These are phyloP conservation scores for Microascus cirrosus DNA, from an alignment of 2,329 filamentous ascomycete species.

Conservation along the genomic window DNA sequence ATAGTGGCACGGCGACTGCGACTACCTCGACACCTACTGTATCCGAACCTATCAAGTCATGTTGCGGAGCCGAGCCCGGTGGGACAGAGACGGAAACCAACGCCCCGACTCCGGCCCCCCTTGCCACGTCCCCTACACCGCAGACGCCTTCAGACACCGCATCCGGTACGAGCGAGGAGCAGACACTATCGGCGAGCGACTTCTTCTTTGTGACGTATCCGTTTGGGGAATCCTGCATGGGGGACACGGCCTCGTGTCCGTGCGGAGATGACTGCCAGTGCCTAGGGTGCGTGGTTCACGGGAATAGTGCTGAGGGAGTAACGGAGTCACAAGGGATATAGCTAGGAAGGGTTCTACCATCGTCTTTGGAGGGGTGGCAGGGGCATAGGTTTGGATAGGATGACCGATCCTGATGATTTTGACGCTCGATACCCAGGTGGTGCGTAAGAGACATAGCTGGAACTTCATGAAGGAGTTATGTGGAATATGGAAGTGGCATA, in stretches of 20 bases:
- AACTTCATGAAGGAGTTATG: neutral
- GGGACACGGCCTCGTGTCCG: constrained; percentile 37
- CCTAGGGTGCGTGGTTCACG: constrained; percentile 43
- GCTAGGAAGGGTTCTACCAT: neutral
- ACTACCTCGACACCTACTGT: neutral
- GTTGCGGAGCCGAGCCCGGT: neutral
- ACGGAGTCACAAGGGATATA: neutral
- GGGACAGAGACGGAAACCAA: constrained; percentile 8
- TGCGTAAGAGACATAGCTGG: neutral
- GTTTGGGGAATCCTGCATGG: constrained; percentile 33
- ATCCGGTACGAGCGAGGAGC: constrained; percentile 34
- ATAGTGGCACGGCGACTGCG: neutral
- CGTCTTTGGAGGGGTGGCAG: neutral
- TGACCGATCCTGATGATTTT: neutral
- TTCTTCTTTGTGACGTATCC: constrained; percentile 50
- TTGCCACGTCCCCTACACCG: constrained; percentile 24
- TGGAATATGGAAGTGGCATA: neutral
- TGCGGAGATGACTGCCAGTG: constrained; percentile 51
- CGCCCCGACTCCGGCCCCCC: constrained; percentile 12
- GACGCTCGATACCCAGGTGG: neutral
- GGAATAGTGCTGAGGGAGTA: neutral
- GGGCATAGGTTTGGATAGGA: neutral
- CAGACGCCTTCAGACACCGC: constrained; percentile 36
- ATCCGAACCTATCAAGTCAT: neutral
- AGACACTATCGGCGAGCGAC: constrained; percentile 37